Evolutionary conservation across 2,329 filamentous ascomycete genomes (phyloP).

Genomic region (Verticillium alfalfae): DNA sequence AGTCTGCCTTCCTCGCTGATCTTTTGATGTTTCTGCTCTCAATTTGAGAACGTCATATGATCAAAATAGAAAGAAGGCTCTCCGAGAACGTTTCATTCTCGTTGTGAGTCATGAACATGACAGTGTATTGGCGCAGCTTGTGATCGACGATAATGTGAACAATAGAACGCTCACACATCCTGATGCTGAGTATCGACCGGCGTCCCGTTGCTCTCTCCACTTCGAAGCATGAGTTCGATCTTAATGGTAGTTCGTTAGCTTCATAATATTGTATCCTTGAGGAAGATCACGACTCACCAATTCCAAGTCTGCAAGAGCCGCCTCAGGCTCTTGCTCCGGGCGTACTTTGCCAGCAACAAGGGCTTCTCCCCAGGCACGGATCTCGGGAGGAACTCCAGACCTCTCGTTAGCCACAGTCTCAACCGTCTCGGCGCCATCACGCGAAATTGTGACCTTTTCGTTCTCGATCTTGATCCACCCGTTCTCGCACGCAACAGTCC

Average conservation of each 20-base stretch:
- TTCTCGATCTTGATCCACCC: slow-evolving; percentile 24
- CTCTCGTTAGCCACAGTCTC: background rate
- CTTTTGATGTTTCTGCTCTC: too few species aligned
- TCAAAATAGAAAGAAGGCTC: too few species aligned
- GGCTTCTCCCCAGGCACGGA: slow-evolving; percentile 54
- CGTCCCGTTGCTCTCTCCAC: background rate
- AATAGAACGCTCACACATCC: background rate
- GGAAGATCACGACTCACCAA: slow-evolving; percentile 19
- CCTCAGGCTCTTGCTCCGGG: slow-evolving; percentile 41
- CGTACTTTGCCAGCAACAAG: slow-evolving; percentile 32
- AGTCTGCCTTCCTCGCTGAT: too few species aligned
- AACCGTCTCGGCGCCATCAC: slow-evolving; percentile 29
- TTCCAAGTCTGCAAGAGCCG: slow-evolving; percentile 57
- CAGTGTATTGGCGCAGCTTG: too few species aligned
- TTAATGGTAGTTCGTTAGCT: background rate
- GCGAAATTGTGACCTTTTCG: slow-evolving; percentile 38
- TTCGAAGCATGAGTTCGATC: background rate
- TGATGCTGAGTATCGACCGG: background rate
- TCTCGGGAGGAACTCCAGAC: slow-evolving; percentile 29
- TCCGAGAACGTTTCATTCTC: too few species aligned
- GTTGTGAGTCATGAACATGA: too few species aligned
- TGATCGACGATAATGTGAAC: too few species aligned
- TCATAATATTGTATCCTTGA: background rate
- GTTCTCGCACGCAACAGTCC: slow-evolving; percentile 50
- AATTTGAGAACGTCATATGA: too few species aligned